Evolutionary conservation across 768 basidiomycete genomes (phyloP).

Genomic region (Mycena galopus): DNA sequence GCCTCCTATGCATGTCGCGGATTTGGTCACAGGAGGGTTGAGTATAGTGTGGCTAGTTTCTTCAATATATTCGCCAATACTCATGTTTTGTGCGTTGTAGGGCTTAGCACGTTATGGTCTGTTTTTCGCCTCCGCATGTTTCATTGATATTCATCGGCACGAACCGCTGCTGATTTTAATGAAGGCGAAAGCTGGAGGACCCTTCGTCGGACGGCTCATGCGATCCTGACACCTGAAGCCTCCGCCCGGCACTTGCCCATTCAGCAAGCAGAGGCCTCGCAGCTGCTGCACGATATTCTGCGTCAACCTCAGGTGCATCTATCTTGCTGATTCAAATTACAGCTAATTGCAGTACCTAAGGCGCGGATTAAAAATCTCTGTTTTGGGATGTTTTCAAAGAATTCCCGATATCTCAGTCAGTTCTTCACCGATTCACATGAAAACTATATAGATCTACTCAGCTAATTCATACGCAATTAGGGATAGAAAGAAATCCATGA

Average conservation of each 20-base stretch:
- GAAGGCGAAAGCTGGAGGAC: constrained; percentile 25
- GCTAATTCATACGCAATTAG: too few species aligned
- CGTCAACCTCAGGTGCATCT: constrained; percentile 22
- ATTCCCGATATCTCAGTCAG: too few species aligned
- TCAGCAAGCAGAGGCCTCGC: constrained; percentile 38
- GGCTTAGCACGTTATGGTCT: constrained; percentile 29
- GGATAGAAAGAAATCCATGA: too few species aligned
- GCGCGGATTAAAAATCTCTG: too few species aligned
- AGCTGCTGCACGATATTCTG: constrained; percentile 22
- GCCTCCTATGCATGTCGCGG: constrained; percentile 38
- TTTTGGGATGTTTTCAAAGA: too few species aligned
- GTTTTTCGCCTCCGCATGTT: neutral
- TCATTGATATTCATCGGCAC: neutral
- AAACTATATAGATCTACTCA: too few species aligned
- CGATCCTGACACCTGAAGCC: constrained; percentile 39
- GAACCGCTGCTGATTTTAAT: neutral
- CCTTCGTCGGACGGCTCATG: constrained; percentile 31
- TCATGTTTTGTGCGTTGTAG: neutral
- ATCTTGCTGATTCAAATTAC: too few species aligned
- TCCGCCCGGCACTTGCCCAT: constrained; percentile 38
- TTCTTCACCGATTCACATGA: too few species aligned
- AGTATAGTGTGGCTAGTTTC: constrained; percentile 26
- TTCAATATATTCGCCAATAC: neutral
- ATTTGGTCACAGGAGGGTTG: constrained; percentile 36
- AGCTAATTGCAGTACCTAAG: too few species aligned